Evolutionary conservation across 306 rosid genomes (phyloP).

Genomic region (Cicer bijugum): DNA sequence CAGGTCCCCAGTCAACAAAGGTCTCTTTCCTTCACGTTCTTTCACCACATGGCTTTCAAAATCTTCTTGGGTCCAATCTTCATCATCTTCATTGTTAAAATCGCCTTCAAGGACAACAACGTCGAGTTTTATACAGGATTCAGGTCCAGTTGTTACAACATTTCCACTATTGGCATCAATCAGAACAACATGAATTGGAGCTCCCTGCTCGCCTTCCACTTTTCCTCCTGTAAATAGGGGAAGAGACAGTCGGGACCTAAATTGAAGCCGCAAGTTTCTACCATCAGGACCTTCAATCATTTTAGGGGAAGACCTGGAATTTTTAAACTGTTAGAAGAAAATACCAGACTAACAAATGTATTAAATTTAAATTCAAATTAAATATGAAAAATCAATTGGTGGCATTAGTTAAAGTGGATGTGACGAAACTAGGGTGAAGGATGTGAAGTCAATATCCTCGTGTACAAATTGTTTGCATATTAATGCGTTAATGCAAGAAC

Average conservation of each 20-base stretch:
- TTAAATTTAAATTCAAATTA: conserved; percentile 30
- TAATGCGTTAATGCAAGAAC: conserved; percentile 29
- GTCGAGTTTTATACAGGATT: conserved; percentile 78
- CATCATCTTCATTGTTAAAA: conserved; percentile 92
- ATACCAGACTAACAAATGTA: conserved; percentile 23
- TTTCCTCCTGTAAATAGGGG: conserved; percentile 99
- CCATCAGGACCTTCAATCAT: conserved; percentile 95
- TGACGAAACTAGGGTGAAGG: background rate
- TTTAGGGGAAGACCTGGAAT: conserved; percentile 93
- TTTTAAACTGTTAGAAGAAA: conserved; percentile 42
- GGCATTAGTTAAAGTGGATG: conserved; percentile 21
- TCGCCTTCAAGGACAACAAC: conserved; percentile 98
- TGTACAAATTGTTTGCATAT: conserved; percentile 8
- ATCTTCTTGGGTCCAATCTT: conserved; percentile 90
- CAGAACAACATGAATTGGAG: conserved; percentile 86
- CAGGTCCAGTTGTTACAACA: conserved; percentile 76
- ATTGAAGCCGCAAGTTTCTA: conserved; percentile 80
- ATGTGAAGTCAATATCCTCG: background rate
- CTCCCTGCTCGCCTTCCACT: conserved; percentile 99
- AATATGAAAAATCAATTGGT: conserved; percentile 14
- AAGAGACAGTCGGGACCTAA: conserved; percentile 85
- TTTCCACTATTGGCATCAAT: conserved; percentile 65
- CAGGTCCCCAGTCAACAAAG: conserved; percentile 90
- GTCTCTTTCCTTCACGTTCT: conserved; percentile 98
- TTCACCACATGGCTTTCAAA: conserved; percentile 94